Evolutionary conservation across 78 protist species (phyloP).

Genomic region (Guillardia theta): DNA sequence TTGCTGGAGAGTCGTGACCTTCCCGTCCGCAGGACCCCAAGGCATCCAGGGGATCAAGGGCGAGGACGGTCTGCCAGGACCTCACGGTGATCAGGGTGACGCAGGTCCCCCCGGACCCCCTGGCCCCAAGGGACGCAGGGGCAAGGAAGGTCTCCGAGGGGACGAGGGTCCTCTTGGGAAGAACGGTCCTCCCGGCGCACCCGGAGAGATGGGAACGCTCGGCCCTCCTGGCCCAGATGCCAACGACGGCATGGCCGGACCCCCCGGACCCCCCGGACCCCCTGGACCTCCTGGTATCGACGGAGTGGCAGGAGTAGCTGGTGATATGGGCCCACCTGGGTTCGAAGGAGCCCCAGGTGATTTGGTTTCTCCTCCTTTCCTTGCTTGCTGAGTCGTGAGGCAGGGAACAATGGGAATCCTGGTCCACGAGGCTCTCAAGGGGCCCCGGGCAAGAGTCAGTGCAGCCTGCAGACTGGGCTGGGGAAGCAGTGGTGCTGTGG

Average conservation of each 20-base stretch:
- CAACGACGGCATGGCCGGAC: background rate
- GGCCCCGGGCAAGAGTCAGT: too few relatives aligned
- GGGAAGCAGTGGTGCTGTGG: too few relatives aligned
- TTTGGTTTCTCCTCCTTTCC: too few relatives aligned
- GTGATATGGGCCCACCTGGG: too few relatives aligned
- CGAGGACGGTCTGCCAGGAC: background rate
- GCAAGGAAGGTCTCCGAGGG: background rate
- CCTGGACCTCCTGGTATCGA: background rate
- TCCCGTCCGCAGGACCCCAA: background rate
- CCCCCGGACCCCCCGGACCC: background rate
- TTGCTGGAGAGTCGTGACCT: too few relatives aligned
- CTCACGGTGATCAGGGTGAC: background rate
- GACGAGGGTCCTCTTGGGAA: background rate
- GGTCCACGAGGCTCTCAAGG: too few relatives aligned
- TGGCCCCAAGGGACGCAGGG: background rate
- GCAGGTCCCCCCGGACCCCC: background rate
- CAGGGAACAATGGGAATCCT: too few relatives aligned
- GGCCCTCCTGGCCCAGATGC: background rate
- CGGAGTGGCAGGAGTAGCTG: background rate
- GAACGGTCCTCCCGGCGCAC: background rate
- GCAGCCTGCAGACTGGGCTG: too few relatives aligned
- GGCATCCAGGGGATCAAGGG: background rate
- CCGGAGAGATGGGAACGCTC: background rate
- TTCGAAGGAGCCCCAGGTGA: too few relatives aligned
- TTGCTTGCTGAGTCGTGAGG: too few relatives aligned